A percentile compares a stretch with the other conserved stretches of the same genome.
These are phyloP conservation scores for Capillidium heterosporum DNA, from an alignment of 371 early-diverging fungal genomes.

Conservation along the genomic window DNA sequence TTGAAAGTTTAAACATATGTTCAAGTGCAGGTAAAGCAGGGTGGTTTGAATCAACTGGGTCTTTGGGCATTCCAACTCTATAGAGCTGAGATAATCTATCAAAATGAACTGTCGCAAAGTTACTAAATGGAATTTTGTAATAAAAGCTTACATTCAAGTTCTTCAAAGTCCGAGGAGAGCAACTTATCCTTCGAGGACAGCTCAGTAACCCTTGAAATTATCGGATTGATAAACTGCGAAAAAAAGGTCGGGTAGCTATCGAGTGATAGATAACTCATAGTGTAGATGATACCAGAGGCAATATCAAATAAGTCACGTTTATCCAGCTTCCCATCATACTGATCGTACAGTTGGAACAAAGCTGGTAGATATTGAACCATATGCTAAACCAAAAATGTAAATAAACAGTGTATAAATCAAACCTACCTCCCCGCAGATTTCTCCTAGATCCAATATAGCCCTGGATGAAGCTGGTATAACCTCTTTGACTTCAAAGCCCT, in stretches of 20 bases:
- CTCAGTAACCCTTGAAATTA: conserved; percentile 10
- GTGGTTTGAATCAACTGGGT: neutral
- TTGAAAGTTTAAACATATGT: neutral
- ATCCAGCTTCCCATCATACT: conserved; percentile 37
- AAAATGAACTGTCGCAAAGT: neutral
- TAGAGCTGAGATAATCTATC: neutral
- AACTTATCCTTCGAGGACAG: conserved; percentile 12
- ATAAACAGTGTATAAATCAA: neutral
- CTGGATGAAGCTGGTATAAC: conserved; percentile 74
- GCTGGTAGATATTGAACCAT: conserved; percentile 48
- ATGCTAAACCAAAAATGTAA: conserved; percentile 10
- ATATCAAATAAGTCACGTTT: conserved; percentile 58
- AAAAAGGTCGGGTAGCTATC: conserved; percentile 40
- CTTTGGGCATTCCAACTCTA: neutral
- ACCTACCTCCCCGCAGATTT: conserved; percentile 67
- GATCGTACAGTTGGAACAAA: conserved; percentile 58
- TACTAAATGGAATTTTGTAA: neutral
- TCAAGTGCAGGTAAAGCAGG: neutral
- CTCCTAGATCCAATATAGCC: conserved; percentile 73
- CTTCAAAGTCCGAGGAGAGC: conserved; percentile 32
- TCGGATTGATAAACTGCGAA: conserved; percentile 62
- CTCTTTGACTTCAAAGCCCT: conserved; percentile 73
- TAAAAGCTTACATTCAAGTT: conserved; percentile 37
- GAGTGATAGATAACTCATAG: conserved; percentile 54
- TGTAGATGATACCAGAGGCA: conserved; percentile 74